Evolutionary conservation across 352 stramenopile genomes (phyloP), one percentile per base, ranked within the genome.

Genomic region (Phytophthora podocarpi): DNA sequence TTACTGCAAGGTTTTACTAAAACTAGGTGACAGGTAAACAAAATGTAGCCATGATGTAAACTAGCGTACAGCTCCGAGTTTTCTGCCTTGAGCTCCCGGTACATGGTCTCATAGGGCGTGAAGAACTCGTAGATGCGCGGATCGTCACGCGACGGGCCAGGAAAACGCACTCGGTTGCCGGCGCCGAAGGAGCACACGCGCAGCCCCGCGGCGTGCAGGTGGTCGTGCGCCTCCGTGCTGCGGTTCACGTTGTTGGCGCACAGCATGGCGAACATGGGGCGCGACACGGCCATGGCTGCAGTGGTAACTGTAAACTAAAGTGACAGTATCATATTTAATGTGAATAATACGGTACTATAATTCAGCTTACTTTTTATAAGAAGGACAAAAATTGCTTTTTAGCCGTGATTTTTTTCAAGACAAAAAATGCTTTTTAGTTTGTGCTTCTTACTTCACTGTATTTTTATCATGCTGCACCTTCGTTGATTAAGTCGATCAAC

Each of bases 181-280:
- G 86, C 85, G 48, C 89, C 89, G 45, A 93, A 95, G 24, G 80
- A 93, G 40, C 82, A 91, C 27, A 97, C 89, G 42, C 85, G 77
- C 24, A 96, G 67, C 0, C 88, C 87, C 13, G 77, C 84, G 0
- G 83, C 82, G 35, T 92, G 77, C 24, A 97, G 71, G 46, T 93
- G 81, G 60, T 95, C 86, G 48, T 97, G 89, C 18, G 89, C 89
- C 69, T 96, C 89, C 5, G 90, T 96, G 72, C 82, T 95, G 43
- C 89, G 84, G 66, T 97, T 96, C 48, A 96, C 89, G 73, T 96
- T 97, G 79, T 94, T 95, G 37, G 87, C 86, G 72, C 89, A 97
- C 21, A 96, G 66, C 82, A 96, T 93, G 26, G 84, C 80, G 57
- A 96, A 96, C 72, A 91, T 85, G 26, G 80, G 78, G 11, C 76